Conservation (phyloP, 331 rosid genomes). For the Telfairia occidentalis region DNA sequence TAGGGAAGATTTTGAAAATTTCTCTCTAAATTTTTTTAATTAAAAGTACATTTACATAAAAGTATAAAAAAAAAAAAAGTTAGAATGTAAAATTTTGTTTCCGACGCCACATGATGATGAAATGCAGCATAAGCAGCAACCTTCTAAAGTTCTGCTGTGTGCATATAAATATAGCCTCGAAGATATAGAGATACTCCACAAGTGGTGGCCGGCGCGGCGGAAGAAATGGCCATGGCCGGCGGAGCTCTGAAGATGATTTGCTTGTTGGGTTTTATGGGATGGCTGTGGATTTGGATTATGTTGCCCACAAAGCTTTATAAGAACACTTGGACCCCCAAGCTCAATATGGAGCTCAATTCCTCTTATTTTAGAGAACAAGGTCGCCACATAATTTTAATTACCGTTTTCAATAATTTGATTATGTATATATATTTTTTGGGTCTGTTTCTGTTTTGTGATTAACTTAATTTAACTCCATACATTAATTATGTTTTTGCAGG, state of each 20-base stretch:
- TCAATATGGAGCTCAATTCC: constrained; percentile 31
- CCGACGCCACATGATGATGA: not conserved
- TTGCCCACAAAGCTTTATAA: constrained; percentile 44
- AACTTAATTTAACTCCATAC: not conserved
- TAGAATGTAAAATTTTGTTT: not conserved
- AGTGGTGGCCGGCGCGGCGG: no score
- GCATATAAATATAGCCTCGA: not conserved
- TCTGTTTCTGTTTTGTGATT: not conserved
- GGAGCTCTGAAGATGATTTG: constrained; percentile 18
- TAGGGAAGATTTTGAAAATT: no score
- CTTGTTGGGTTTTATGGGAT: constrained; percentile 29
- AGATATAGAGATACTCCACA: not conserved
- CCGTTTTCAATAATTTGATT: not conserved
- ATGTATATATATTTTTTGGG: no score
- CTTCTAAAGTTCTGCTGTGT: not conserved
- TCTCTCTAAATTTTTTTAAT: no score
- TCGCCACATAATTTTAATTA: not conserved
- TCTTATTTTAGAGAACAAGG: constrained; percentile 59
- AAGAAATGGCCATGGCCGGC: constrained; percentile 14
- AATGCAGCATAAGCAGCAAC: not conserved
- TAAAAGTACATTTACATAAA: no score
- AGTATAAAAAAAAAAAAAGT: no score
- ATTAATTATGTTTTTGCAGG: constrained; percentile 22
- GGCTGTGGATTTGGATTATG: constrained; percentile 46
- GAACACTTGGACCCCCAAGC: constrained; percentile 27